A percentile compares a stretch with the other conserved stretches of the same genome.
Evolutionary conservation across 257 asterid genomes (phyloP).

Genomic region (Coffea eugenioides): DNA sequence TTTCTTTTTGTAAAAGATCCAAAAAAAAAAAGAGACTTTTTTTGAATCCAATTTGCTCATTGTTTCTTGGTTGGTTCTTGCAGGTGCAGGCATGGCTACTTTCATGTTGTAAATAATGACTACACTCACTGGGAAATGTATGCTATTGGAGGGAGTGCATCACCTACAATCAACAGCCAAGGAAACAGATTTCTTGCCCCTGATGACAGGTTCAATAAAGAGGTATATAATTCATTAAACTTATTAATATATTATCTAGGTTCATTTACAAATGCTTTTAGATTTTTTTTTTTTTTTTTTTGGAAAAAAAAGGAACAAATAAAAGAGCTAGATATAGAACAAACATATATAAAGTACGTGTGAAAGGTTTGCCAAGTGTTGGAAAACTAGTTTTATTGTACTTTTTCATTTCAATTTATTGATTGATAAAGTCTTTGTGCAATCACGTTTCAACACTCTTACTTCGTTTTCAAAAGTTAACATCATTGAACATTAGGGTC

Average conservation of each 20-base stretch:
- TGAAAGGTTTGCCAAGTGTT: not conserved
- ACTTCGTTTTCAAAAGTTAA: conserved; percentile 10
- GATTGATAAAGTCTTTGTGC: not conserved
- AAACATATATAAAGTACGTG: too few relatives aligned
- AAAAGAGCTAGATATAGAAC: too few relatives aligned
- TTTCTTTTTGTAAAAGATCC: too few relatives aligned
- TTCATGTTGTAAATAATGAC: conserved; percentile 91
- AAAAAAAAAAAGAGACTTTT: too few relatives aligned
- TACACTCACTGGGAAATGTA: conserved; percentile 94
- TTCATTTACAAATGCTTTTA: too few relatives aligned
- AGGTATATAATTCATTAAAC: conserved; percentile 34
- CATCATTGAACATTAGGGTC: conserved; percentile 2
- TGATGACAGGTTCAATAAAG: conserved; percentile 48
- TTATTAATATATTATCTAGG: too few relatives aligned
- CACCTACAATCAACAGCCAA: conserved; percentile 76
- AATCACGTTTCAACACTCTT: not conserved
- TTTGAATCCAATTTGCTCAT: not conserved
- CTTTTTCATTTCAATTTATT: not conserved
- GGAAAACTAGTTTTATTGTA: not conserved
- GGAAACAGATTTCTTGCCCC: conserved; percentile 87
- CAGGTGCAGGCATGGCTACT: conserved; percentile 85
- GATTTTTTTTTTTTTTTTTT: too few relatives aligned
- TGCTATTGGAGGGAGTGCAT: conserved; percentile 89
- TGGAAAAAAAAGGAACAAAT: too few relatives aligned
- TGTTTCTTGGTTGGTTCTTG: conserved; percentile 9